phyloP scores from a whole-genome alignment of 2,329 filamentous ascomycete genomes.

The Mycogone perniciosa region DNA sequence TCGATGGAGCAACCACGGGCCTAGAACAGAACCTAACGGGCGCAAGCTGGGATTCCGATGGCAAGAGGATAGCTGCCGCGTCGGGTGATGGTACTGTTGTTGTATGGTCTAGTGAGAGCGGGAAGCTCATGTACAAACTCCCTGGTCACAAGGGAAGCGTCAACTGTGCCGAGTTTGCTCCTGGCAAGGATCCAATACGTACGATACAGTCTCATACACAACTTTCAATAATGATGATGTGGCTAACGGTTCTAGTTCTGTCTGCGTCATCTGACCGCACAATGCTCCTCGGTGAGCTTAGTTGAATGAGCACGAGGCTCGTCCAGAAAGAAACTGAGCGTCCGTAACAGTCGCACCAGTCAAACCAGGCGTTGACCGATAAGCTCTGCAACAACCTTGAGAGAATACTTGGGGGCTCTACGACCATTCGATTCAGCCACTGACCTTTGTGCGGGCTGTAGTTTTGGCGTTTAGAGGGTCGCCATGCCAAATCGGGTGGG shows the following conservation, averaged over 20 bases:
- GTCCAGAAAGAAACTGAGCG: too few relatives aligned
- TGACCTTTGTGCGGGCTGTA: too few relatives aligned
- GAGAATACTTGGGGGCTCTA: too few relatives aligned
- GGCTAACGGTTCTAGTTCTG: slow-evolving; percentile 51
- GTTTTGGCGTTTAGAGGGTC: too few relatives aligned
- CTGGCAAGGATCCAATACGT: slow-evolving; percentile 80
- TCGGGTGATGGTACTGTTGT: slow-evolving; percentile 87
- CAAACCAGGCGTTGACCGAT: too few relatives aligned
- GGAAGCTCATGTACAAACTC: slow-evolving; percentile 88
- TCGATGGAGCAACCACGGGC: slow-evolving; percentile 83
- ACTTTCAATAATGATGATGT: background rate
- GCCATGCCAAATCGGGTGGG: too few relatives aligned
- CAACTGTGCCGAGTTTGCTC: slow-evolving; percentile 89
- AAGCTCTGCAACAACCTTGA: too few relatives aligned
- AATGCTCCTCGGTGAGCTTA: too few relatives aligned
- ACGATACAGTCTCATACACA: slow-evolving; percentile 38
- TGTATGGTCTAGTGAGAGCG: slow-evolving; percentile 83
- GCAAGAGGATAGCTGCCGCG: slow-evolving; percentile 81
- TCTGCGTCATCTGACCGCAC: too few relatives aligned
- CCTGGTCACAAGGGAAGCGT: slow-evolving; percentile 93
- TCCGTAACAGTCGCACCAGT: too few relatives aligned
- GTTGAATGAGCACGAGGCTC: too few relatives aligned
- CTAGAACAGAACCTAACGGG: slow-evolving; percentile 87
- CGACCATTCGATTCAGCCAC: too few relatives aligned
- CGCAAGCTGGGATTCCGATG: slow-evolving; percentile 82